phyloP scores from a whole-genome alignment of 495 filamentous ascomycete species.

The Aspergillus coremiiformis region DNA sequence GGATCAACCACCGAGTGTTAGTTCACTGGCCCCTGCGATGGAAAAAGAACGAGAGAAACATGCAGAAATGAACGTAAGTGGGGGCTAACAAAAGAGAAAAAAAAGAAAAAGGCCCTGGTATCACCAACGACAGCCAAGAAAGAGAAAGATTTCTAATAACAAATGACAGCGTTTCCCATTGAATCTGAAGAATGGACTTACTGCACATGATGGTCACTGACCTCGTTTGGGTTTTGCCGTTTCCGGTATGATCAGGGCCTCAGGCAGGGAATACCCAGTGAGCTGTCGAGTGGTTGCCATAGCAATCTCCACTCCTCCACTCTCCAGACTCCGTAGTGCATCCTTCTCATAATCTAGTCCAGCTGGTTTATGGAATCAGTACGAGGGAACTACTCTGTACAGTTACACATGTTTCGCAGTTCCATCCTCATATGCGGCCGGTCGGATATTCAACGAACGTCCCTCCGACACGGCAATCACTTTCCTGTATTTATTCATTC shows the following conservation, averaged over 20 bases:
- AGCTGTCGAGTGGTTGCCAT: conserved; percentile 18
- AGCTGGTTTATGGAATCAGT: too few species aligned
- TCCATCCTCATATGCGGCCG: neutral
- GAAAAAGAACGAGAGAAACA: conserved; percentile 22
- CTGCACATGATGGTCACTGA: neutral
- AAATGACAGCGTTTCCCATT: neutral
- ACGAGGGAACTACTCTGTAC: too few species aligned
- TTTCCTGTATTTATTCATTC: neutral
- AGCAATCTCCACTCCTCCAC: conserved; percentile 14
- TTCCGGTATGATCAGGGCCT: conserved; percentile 16
- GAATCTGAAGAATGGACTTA: neutral
- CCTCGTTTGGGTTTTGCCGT: conserved; percentile 19
- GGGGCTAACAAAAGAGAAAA: neutral
- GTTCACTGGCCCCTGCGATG: conserved; percentile 13
- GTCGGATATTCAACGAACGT: neutral
- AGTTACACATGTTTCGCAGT: neutral
- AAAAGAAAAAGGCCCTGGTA: conserved; percentile 1
- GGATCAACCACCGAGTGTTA: conserved; percentile 6
- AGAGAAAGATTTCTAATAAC: neutral
- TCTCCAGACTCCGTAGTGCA: too few species aligned
- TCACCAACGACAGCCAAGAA: neutral
- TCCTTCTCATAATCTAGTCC: too few species aligned
- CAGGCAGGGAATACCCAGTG: conserved; percentile 10
- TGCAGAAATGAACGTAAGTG: conserved; percentile 9
- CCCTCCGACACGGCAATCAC: neutral